A percentile compares a stretch with the other conserved stretches of the same genome.
Conservation (phyloP, 768 basidiomycete genomes). For the Lactarius quietus region DNA sequence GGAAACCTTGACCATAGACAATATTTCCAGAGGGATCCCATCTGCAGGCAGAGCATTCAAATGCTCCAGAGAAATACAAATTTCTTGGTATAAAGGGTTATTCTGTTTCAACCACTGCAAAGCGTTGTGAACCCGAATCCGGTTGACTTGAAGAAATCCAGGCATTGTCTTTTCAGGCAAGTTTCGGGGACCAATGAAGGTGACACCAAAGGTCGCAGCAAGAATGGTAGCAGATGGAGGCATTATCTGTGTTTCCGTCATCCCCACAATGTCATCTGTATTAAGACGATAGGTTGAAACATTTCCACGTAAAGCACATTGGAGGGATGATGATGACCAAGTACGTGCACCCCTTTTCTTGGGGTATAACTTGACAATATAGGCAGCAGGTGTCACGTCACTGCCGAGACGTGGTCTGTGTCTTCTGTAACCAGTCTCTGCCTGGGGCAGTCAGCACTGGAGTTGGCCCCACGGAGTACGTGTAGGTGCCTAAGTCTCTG, state of each 20-base stretch:
- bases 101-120: not conserved
- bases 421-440: too few relatives aligned
- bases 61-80: accelerated
- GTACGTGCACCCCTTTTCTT: not conserved
- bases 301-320: not conserved
- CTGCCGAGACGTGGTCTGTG: too few relatives aligned
- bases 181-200: not conserved
- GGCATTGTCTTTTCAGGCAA: not conserved
- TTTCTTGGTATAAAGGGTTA: not conserved
- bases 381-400: too few relatives aligned
- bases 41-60: accelerated
- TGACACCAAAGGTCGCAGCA: not conserved
- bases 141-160: not conserved
- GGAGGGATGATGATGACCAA: not conserved
- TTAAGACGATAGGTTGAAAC: not conserved
- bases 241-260: not conserved
- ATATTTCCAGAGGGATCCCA: not conserved
- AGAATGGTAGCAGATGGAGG: not conserved
- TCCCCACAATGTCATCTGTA: not conserved
- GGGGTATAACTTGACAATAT: not conserved
- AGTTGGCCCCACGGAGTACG: too few relatives aligned
- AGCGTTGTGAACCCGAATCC: accelerated
- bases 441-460: too few relatives aligned
- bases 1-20: not conserved
- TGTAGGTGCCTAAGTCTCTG: too few relatives aligned